These are phyloP conservation scores for Grosmannia clavigera DNA, from an alignment of 2,329 filamentous ascomycete species.

Conservation along the genomic window DNA sequence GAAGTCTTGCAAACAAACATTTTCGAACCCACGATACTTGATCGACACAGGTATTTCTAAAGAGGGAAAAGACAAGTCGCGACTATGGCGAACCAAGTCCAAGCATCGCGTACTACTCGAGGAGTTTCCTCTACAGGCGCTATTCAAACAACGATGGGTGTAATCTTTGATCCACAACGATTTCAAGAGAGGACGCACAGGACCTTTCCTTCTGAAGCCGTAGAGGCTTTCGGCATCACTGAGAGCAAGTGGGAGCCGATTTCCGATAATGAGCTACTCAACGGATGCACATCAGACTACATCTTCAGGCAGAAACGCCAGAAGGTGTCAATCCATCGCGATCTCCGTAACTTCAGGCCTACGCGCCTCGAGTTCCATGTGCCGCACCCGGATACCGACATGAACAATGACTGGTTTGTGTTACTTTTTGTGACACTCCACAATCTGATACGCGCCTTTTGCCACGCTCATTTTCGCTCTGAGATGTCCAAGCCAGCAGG, in stretches of 20 bases:
- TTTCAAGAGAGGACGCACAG: not conserved
- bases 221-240: conserved; percentile 4
- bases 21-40: not conserved
- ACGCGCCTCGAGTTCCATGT: conserved; percentile 12
- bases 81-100: not conserved
- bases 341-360: conserved; percentile 12
- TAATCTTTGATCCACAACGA: not conserved
- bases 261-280: not conserved
- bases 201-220: not conserved
- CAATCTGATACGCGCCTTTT: conserved; percentile 13
- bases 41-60: not conserved
- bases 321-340: not conserved
- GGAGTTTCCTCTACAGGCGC: not conserved
- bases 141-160: not conserved
- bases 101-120: not conserved
- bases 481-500: not conserved
- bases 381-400: conserved; percentile 9
- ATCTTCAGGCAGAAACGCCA: not conserved
- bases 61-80: not conserved
- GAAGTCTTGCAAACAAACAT: not conserved
- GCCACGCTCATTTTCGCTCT: conserved; percentile 17
- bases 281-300: not conserved
- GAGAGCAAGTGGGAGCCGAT: conserved; percentile 10
- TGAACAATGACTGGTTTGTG: conserved; percentile 16
- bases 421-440: conserved; percentile 18